Base-by-base conservation (phyloP, 305 asterid genomes). In the Fraxinus velutina region DNA sequence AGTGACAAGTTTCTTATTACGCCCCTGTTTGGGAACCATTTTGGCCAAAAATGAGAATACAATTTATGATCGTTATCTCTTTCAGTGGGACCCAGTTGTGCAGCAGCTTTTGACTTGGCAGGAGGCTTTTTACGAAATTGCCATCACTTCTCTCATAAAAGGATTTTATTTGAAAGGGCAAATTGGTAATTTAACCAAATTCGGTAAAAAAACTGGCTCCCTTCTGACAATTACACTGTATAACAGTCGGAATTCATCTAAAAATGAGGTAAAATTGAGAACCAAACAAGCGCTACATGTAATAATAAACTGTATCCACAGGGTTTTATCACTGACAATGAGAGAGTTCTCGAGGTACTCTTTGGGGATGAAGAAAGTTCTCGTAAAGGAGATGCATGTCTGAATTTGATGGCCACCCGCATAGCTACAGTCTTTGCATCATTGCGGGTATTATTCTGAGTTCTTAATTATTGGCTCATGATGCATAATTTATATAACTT, bases 371-470 rank as follows among this genome's bases (percentile, higher is more conserved):
- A 96, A 79, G 98, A 94, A 88, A 88, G 89, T 85, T 90, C 94
- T 79, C 97, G 91, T 71, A 92, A 85, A 80, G 96, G 95, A 60
- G 94, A 89, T 79, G 94, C 90, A 76, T 94, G 99, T 84, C 83
- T 96, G 89, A 93, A 88, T 88, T 73, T 86, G 89, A 96, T 96
- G 97, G 99, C 94, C 36, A 88, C 87, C 82, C 96, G 98, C 79
- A 91, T 96, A 88, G 98, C 98, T 83, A 93, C 99, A 29, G 97
- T 94, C 34, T 94, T 96, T 87, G 95, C 99, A 70, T 96, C 99
- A 73, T 87, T 94, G 86, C 88, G 93, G 94, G 98, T 93, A 89
- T 90, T 82, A 72, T 75, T 75, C 13, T 50, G 42, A 78, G 73
- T 82, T 64, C 47, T 55, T 39, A 68, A 73, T 22, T 6, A 37